Evolutionary conservation across 2,329 filamentous ascomycete genomes (phyloP).

Genomic region (Claviceps citrina): DNA sequence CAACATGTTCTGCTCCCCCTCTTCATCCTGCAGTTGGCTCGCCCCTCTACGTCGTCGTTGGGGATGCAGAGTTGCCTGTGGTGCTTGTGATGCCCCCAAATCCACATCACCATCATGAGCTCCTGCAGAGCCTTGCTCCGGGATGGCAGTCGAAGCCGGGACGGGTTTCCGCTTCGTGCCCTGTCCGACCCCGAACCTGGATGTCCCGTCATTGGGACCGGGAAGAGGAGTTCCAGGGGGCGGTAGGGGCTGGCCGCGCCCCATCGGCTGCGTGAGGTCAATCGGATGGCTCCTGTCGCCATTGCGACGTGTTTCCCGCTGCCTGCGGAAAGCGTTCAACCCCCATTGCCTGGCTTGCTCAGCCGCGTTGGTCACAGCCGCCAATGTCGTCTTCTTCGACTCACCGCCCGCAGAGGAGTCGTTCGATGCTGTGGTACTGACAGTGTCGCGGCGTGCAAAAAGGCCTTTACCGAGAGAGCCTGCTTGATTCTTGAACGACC

Average conservation of each 20-base stretch:
- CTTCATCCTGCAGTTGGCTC: slow-evolving; percentile 20
- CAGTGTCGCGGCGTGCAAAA: slow-evolving; percentile 24
- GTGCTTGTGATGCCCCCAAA: slow-evolving; percentile 10
- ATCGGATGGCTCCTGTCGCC: slow-evolving; percentile 20
- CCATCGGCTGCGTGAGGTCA: slow-evolving; percentile 54
- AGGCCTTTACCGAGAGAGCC: slow-evolving; percentile 24
- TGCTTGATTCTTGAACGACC: slow-evolving; percentile 26
- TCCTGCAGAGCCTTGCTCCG: slow-evolving; percentile 9
- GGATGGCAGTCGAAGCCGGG: slow-evolving; percentile 31
- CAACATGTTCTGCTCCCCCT: slow-evolving; percentile 37
- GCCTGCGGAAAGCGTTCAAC: slow-evolving; percentile 38
- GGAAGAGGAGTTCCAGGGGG: slow-evolving; percentile 70
- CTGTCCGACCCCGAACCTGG: slow-evolving; percentile 39
- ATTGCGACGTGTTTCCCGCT: slow-evolving; percentile 26
- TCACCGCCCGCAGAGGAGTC: slow-evolving; percentile 21
- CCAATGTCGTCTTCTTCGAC: slow-evolving; percentile 33
- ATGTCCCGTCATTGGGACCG: slow-evolving; percentile 41
- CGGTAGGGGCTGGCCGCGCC: slow-evolving; percentile 65
- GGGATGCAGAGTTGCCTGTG: slow-evolving; percentile 31
- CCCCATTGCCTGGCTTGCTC: slow-evolving; percentile 44
- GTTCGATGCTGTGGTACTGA: slow-evolving; percentile 21
- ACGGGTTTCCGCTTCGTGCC: slow-evolving; percentile 52
- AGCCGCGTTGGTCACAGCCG: slow-evolving; percentile 40
- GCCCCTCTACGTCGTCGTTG: slow-evolving; percentile 24
- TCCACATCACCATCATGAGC: slow-evolving; percentile 17